Conservation (phyloP, 1,284 basidiomycete genomes). For the Puccinia horiana region DNA sequence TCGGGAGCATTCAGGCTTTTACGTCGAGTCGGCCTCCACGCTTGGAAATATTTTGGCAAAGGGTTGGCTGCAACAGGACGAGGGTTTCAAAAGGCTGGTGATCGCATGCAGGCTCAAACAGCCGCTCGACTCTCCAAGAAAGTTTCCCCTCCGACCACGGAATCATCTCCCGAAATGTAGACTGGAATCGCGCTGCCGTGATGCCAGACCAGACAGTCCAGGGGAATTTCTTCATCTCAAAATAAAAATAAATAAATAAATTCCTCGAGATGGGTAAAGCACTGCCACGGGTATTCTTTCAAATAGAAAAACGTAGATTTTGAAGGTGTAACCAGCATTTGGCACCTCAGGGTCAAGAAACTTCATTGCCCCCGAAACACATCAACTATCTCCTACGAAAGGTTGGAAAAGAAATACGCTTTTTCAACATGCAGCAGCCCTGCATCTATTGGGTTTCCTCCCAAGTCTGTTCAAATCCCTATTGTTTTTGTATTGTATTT, state of each 20-base stretch:
- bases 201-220: too few species aligned
- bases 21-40: neutral
- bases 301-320: too few species aligned
- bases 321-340: too few species aligned
- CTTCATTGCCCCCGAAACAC: too few species aligned
- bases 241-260: neutral
- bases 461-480: neutral
- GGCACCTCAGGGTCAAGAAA: too few species aligned
- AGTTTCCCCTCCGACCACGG: neutral
- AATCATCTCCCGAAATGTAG: neutral
- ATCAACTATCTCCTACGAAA: too few species aligned
- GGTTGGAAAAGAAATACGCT: too few species aligned
- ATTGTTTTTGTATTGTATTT: neutral
- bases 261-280: neutral
- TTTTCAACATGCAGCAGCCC: too few species aligned
- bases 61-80: constrained; percentile 3
- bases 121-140: neutral
- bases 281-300: too few species aligned
- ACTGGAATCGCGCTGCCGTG: too few species aligned
- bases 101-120: constrained; percentile 12
- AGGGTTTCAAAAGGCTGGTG: constrained; percentile 16
- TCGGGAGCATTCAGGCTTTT: neutral
- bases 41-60: neutral
- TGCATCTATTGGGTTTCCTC: too few species aligned
- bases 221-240: too few species aligned